Evolutionary conservation across 164 flowering plant species (phyloP), one percentile per base, ranked within the genome.

Genomic region (Dillenia turbinata): DNA sequence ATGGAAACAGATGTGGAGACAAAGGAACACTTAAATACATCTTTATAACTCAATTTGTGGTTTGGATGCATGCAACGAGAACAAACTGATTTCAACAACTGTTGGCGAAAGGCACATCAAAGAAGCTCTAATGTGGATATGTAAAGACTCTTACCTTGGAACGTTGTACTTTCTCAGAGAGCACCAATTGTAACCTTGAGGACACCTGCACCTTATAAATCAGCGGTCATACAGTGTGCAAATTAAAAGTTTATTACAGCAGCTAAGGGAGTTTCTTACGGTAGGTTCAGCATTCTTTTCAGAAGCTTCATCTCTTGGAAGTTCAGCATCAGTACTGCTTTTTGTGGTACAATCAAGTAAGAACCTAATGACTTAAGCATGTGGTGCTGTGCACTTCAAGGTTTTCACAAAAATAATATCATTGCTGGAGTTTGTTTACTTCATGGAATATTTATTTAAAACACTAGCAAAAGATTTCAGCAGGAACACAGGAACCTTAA

Each of bases 151-250:
- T 8, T 70, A 89, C 96, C 87, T 90, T 90, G 43, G 82, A 54
- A 47, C 85, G 80, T 2, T 81, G 82, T 63, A 87, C 83, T 77
- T 87, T 87, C 57, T 90, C 96, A 45, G 93, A 69, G 10, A 87
- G 79, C 55, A 90, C 75, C 77, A 90, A 70, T 10, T 93, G 92
- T 78, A 90, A 64, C 62, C 74, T 78, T 68, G 91, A 76, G 59
- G 83, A 79, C 11, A 70, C 81, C 91, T 85, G 80, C 65, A 74
- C 55, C 13, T 59, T 49, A 60, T 10, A 58, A 63, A 2, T 56
- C 15, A 63, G 16, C 57, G 16, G 54, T 49, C 26, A 49, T 44
- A 15, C 3, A 14, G 24, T 52, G 40, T 57, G 40, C 33, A 66
- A 47, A 47, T 9, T 49, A 57, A 16, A 8, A 44, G 49, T 12